A percentile compares a stretch with the other conserved stretches of the same genome.
Conservation (phyloP, 306 rosid species). For the Quercus variabilis region DNA sequence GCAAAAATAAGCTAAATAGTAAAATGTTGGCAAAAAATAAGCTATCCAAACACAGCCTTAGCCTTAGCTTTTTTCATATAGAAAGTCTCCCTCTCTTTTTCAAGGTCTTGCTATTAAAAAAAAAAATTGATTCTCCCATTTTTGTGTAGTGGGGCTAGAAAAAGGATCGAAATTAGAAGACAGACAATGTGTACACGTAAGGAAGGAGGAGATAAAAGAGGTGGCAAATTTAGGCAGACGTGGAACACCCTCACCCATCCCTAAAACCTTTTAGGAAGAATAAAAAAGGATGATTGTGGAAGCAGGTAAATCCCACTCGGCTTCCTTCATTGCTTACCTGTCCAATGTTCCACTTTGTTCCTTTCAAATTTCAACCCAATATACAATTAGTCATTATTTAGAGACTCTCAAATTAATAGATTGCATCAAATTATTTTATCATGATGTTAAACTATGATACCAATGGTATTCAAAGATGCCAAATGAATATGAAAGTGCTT, state of each 20-base stretch:
- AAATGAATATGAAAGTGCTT: background rate
- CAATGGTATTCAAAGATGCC: background rate
- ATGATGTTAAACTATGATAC: background rate
- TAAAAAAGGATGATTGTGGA: slow-evolving; percentile 39
- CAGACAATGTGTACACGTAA: background rate
- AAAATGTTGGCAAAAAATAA: no score
- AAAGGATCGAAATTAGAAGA: background rate
- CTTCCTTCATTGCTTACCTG: background rate
- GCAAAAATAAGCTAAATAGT: no score
- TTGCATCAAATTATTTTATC: background rate
- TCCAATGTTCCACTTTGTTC: background rate
- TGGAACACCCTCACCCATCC: slow-evolving; percentile 44
- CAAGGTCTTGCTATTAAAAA: no score
- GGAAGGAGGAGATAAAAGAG: background rate
- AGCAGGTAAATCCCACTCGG: slow-evolving; percentile 35
- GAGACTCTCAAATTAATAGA: background rate
- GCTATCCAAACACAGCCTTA: no score
- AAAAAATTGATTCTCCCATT: background rate
- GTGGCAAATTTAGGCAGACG: slow-evolving; percentile 22
- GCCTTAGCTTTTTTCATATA: no score
- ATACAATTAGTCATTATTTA: background rate
- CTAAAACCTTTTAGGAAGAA: slow-evolving; percentile 22
- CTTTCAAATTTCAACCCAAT: background rate
- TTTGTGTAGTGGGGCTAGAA: background rate
- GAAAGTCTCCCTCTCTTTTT: no score